Conservation (phyloP, 2,329 filamentous ascomycete genomes). For the Aspergillus udagawae region DNA sequence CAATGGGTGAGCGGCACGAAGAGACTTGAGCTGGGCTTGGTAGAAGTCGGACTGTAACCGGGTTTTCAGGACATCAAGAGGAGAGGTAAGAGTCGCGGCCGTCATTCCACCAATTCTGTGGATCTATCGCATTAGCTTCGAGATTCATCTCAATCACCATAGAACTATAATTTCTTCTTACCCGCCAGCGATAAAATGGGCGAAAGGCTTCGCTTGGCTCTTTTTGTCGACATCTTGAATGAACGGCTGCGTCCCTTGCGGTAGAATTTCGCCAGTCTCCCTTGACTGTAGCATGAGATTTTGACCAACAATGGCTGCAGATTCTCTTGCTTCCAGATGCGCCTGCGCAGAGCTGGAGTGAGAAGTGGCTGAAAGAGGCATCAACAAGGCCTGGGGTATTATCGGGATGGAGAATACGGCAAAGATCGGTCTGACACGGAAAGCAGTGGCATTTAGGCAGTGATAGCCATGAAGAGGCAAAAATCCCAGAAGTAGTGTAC, state of each 20-base stretch:
- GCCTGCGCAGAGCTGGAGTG: conserved; percentile 25
- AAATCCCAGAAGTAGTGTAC: not conserved
- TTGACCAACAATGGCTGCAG: conserved; percentile 9
- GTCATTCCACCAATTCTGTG: conserved; percentile 81
- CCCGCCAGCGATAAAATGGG: conserved; percentile 89
- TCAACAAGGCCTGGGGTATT: conserved; percentile 6
- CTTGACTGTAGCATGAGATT: conserved; percentile 27
- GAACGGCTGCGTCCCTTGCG: conserved; percentile 19
- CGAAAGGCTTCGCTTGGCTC: conserved; percentile 70
- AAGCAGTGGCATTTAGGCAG: not conserved
- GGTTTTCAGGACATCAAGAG: conserved; percentile 90
- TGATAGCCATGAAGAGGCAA: not conserved
- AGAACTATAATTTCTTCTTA: conserved; percentile 43
- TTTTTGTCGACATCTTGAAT: conserved; percentile 19
- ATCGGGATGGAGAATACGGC: not conserved
- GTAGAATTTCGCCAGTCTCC: conserved; percentile 37
- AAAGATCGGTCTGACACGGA: not conserved
- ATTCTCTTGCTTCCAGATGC: conserved; percentile 16
- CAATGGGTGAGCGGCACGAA: conserved; percentile 56
- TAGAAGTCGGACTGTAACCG: conserved; percentile 93
- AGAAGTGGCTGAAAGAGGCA: conserved; percentile 20
- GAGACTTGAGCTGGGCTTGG: conserved; percentile 69
- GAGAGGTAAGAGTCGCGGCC: conserved; percentile 85
- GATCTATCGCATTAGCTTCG: conserved; percentile 7
- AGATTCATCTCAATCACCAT: not conserved